Conservation (phyloP, 2,329 filamentous ascomycete genomes). For the Setomelanomma holmii region DNA sequence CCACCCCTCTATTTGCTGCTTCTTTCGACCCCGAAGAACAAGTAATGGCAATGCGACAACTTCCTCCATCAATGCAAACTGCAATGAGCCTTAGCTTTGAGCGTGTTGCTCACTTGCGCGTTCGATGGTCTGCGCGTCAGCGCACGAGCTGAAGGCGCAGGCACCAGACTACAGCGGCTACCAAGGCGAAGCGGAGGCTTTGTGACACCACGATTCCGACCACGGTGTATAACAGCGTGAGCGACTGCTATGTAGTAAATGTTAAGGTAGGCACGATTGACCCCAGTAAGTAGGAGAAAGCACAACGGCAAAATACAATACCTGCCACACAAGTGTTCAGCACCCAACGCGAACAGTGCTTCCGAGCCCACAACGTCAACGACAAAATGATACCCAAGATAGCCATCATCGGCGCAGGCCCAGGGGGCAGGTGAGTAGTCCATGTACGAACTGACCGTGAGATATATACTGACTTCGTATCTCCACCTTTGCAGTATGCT, state of each 20-base stretch:
- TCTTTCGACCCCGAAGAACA: neutral
- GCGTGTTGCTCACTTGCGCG: neutral
- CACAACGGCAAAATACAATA: no score
- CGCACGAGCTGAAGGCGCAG: neutral
- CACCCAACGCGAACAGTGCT: no score
- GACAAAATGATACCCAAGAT: slow-evolving; percentile 31
- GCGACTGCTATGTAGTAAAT: no score
- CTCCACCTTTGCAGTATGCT: no score
- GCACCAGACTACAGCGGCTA: neutral
- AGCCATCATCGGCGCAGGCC: slow-evolving; percentile 50
- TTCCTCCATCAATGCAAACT: neutral
- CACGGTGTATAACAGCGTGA: neutral
- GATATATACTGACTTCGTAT: no score
- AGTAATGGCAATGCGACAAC: neutral
- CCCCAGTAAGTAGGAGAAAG: no score
- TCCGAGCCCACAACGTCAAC: neutral
- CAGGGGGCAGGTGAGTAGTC: no score
- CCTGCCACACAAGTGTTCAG: no score
- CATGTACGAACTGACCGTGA: no score
- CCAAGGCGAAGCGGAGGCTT: neutral
- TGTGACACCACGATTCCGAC: neutral
- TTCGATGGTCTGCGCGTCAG: neutral
- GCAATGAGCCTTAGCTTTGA: neutral
- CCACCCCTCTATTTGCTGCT: no score
- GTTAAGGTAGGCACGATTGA: no score